Conservation (phyloP, 2,329 filamentous ascomycete genomes). For the Colletotrichum tropicale region DNA sequence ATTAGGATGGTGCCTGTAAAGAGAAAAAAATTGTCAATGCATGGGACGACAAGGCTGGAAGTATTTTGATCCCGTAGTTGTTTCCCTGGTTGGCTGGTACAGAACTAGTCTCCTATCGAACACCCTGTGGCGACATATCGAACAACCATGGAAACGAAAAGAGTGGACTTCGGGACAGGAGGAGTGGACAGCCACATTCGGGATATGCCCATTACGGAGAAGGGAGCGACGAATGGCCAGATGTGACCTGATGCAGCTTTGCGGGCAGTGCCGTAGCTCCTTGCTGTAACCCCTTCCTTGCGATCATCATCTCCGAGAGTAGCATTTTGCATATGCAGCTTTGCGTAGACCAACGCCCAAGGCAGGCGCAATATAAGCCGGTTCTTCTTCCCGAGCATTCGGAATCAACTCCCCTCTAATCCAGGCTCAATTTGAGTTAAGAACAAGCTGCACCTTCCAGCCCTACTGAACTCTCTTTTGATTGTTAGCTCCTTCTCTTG, state of each 20-base stretch:
- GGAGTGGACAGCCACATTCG: not conserved
- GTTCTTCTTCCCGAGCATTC: not conserved
- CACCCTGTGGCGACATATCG: not conserved
- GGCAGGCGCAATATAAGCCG: constrained; percentile 7
- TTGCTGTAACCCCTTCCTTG: not conserved
- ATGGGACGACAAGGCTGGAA: not conserved
- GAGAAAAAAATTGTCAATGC: not conserved
- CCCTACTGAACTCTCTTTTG: not conserved
- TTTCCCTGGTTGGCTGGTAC: not conserved
- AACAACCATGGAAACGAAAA: not conserved
- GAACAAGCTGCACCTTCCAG: not conserved
- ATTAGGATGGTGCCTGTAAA: not conserved
- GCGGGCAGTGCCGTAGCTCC: not conserved
- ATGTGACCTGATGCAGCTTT: constrained; percentile 11
- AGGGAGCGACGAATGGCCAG: not conserved
- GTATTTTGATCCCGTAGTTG: not conserved
- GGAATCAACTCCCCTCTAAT: not conserved
- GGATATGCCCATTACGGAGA: not conserved
- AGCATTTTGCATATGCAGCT: constrained; percentile 1
- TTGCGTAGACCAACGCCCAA: not conserved
- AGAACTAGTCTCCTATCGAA: not conserved
- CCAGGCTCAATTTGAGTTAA: not conserved
- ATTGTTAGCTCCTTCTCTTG: not conserved
- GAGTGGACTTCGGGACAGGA: not conserved
- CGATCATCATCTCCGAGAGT: constrained; percentile 8